Base-by-base conservation (phyloP, 169 alveolate species). In the Plasmodium ovale region DNA sequence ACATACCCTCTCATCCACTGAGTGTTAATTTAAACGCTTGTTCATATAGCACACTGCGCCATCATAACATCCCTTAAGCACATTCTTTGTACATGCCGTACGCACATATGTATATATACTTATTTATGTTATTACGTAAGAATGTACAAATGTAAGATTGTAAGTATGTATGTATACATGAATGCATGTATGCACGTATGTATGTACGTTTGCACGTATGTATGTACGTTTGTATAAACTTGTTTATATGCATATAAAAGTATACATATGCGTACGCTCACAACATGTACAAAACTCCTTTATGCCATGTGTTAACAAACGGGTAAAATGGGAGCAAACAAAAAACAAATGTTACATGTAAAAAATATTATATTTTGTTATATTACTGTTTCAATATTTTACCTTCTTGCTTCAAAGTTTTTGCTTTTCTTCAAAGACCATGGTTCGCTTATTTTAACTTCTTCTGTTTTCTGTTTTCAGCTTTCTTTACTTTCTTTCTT, bases 351-450 rank as follows among this genome's bases (percentile, higher is more conserved):
- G n/a, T 14, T 21, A 59, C 23, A 72, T 42, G 35, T 53, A 14
- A 47, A 25, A 29, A 47, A 65, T 27, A 47, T 25, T 12, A 29
- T 39, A 37, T 51, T 60, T 74, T 49, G 7, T 37, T 73, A 39
- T 29, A 37, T 44, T 49, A 49, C 35, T 59, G 19, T 25, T 12
- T 59, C 27, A 51, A 62, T 42, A 35, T 58, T 53, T 33, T 82
- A 82, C 90, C 90, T 82, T 64, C 71, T 65, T 44, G 23, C 42
- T 82, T 82, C 70, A 51, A 82, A 64, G 64, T 21, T 21, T 65
- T 82, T 65, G 23, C 90, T 59, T 74, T 74, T 65, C 74, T 82
- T 53, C 84, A 82, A 82, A 82, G 16, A 65, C 82, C 90, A 82
- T 67, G 82, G 90, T 82, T 82, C 72, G 67, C 82, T 73, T 73